Evolutionary conservation across 2,329 filamentous ascomycete species (phyloP), one percentile per base, ranked within the genome.

Genomic region (Shiraia bambusicola): DNA sequence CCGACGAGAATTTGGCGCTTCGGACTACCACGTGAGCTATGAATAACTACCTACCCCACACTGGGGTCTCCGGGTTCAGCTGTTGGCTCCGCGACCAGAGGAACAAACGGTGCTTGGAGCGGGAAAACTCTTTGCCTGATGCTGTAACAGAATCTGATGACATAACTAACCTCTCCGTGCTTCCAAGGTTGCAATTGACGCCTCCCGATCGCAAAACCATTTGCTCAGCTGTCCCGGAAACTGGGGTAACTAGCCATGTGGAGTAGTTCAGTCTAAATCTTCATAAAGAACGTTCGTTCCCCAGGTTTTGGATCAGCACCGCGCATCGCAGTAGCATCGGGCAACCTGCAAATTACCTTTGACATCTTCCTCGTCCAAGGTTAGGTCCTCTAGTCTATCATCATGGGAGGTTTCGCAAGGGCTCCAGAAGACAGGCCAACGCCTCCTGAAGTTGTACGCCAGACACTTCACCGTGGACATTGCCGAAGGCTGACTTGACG

Each of bases 361-460:
- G 28, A 22, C 30, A 15, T 14, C 15, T 30, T 37, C 31, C 11
- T 26, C 41, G n/a, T n/a, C n/a, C n/a, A n/a, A n/a, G n/a, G n/a
- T 44, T 34, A 26, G 16, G 25, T 40, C 25, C 17, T 31, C 17
- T 31, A 31, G 32, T 40, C 17, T 13, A 39, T 42, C 46, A 59
- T 28, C 27, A 69, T 66, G 60, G 64, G 59, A 31, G 67, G 64
- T 28, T 70, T 72, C 63, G 37, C 76, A 50, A 70, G 72, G 36
- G 75, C 75, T 27, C 72, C 75, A 27, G 77, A 80, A 56, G 77
- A 80, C 58, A 69, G 77, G 50, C 77, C 77, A 17, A 80, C 76
- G 48, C 78, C 77, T 14, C 69, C 72, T 44, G 75, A 78, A 61
- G 77, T 80, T 25, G 60, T 65, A 53, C 32, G 60, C 61, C 17